A percentile compares a stretch with the other conserved stretches of the same genome.
phyloP scores from a whole-genome alignment of 768 basidiomycete genomes.

The Calvatia gigantea region DNA sequence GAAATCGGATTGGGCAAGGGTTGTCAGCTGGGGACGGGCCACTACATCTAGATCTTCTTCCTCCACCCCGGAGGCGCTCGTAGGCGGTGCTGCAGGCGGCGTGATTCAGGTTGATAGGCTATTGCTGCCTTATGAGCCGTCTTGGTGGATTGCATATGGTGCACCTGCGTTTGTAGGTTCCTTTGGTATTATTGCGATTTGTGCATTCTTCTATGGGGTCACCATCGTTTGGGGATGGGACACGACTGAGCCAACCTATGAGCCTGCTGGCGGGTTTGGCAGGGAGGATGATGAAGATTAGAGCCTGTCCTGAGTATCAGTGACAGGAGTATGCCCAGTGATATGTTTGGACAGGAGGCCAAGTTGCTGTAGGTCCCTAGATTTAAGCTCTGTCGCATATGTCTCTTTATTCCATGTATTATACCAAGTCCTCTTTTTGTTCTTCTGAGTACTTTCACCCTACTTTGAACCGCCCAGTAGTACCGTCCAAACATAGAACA shows the following conservation, averaged over 20 bases:
- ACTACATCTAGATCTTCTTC: slow-evolving; percentile 35
- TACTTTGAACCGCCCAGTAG: neutral
- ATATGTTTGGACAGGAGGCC: slow-evolving; percentile 6
- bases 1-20: slow-evolving; percentile 58
- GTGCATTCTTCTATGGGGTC: slow-evolving; percentile 71
- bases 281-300: slow-evolving; percentile 44
- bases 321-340: too few relatives aligned
- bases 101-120: slow-evolving; percentile 86
- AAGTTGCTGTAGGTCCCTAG: too few relatives aligned
- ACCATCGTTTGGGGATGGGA: slow-evolving; percentile 69
- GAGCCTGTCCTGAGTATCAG: neutral
- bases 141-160: slow-evolving; percentile 81
- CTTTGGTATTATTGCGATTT: slow-evolving; percentile 58
- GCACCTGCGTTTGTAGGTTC: slow-evolving; percentile 59
- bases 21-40: slow-evolving; percentile 73
- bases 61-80: neutral
- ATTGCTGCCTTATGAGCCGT: slow-evolving; percentile 80
- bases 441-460: neutral
- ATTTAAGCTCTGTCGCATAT: neutral
- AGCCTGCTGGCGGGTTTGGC: slow-evolving; percentile 81
- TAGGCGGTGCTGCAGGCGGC: slow-evolving; percentile 70
- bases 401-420: slow-evolving; percentile 7
- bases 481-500: neutral
- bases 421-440: slow-evolving; percentile 1
- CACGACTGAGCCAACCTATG: slow-evolving; percentile 83